Base-by-base conservation (phyloP, 2,329 filamentous ascomycete genomes). In the Sporothrix sp. region DNA sequence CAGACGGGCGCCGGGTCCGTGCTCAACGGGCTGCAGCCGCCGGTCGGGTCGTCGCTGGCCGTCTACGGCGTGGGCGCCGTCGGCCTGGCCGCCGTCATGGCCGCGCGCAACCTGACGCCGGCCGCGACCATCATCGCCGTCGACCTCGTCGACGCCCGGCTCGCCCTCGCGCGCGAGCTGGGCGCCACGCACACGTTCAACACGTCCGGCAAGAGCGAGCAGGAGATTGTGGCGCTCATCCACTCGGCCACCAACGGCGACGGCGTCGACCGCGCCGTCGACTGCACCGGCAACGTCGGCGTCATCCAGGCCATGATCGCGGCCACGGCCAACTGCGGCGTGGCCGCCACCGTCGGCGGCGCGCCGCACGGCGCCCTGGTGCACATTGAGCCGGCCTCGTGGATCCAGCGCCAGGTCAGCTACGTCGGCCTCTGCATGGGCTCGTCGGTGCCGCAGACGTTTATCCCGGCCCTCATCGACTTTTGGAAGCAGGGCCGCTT, bases 1-100 rank as follows among this genome's bases (percentile, higher is more conserved):
- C 65, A 66, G 60, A 71, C 70, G 3, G 70, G 69, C n/a, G 66
- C 65, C 8, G 68, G 68, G 16, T 64, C 69, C 1, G 62, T 72
- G 58, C 67, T 0, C 57, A 66, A 13, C 2, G 32, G 25, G 30
- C 47, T 16, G 21, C n/a, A 4, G 54, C 58, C 7, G 51, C 58
- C 1, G 60, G 64, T 32, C 58, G 59, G 0, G 55, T 71, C 1
- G 64, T 62, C 39, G 2, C 7, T 43, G 7, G 39, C 39, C 3
- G 57, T 71, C 0, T 61, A 70, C 3, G 69, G 69, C 0, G 59
- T 65, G 5, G 69, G 68, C n/a, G 63, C 63, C 13, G 69, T 71
- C 0, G 69, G 68, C 0, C 54, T 71, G 0, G 62, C 63, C 0
- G 69, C 67, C 0, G 53, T 71, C 7, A 67, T 69, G 61, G 67